phyloP scores from a whole-genome alignment of 2,329 filamentous ascomycete genomes.

The Cytospora piceae region DNA sequence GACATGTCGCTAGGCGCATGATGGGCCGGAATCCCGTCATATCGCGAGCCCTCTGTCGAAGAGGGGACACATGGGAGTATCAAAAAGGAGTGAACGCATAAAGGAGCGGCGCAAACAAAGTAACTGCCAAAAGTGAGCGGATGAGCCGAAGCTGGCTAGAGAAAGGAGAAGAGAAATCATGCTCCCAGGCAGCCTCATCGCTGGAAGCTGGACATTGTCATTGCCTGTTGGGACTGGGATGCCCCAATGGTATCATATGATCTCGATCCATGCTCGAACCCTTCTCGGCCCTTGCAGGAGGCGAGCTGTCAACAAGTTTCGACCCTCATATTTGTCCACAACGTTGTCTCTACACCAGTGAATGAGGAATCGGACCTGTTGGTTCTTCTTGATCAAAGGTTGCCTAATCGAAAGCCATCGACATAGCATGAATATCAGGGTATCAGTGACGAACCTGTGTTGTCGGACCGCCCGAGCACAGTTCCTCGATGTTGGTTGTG shows the following conservation, averaged over 20 bases:
- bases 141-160: background rate
- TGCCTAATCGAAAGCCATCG: background rate
- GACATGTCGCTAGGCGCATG: background rate
- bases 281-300: background rate
- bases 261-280: background rate
- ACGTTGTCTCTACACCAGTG: background rate
- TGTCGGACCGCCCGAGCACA: background rate
- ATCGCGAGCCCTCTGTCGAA: background rate
- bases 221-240: background rate
- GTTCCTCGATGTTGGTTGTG: background rate
- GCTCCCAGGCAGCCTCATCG: background rate
- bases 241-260: background rate
- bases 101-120: background rate
- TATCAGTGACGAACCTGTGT: background rate
- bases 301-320: background rate
- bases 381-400: background rate
- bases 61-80: background rate
- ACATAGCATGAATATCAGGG: background rate
- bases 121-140: background rate
- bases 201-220: background rate
- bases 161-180: background rate
- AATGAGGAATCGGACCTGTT: background rate
- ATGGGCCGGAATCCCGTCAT: slow-evolving; percentile 3
- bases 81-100: background rate
- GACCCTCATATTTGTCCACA: background rate